A percentile compares a stretch with the other conserved stretches of the same genome.
Evolutionary conservation across 352 stramenopile species (phyloP).

Genomic region (Albugo laibachii): DNA sequence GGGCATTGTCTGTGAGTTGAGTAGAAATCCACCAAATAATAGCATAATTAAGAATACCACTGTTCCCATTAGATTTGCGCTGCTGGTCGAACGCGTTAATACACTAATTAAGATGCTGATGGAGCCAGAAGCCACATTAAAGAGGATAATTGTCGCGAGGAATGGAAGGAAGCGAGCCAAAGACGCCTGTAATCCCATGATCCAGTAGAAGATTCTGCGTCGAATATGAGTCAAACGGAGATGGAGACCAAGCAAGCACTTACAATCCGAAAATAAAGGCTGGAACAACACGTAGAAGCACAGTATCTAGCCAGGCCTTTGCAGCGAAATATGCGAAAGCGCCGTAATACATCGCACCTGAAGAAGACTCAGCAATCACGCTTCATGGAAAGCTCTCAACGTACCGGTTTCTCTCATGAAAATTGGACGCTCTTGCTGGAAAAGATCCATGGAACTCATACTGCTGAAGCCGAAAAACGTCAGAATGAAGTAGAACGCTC

Average conservation of each 20-base stretch:
- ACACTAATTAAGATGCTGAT: conserved; percentile 61
- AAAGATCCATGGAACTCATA: conserved; percentile 73
- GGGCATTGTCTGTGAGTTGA: conserved; percentile 69
- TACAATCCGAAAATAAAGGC: conserved; percentile 47
- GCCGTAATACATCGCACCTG: conserved; percentile 54
- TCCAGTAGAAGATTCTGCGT: conserved; percentile 63
- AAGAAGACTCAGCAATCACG: background rate
- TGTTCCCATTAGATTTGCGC: conserved; percentile 48
- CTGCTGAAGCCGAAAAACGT: conserved; percentile 74
- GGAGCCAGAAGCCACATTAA: conserved; percentile 54
- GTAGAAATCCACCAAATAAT: conserved; percentile 73
- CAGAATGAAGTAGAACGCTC: conserved; percentile 71
- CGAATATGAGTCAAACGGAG: background rate
- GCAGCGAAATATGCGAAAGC: conserved; percentile 63
- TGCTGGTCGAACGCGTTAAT: conserved; percentile 31
- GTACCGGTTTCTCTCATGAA: conserved; percentile 50
- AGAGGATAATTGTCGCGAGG: conserved; percentile 45
- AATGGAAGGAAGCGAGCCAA: conserved; percentile 43
- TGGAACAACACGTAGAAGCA: conserved; percentile 51
- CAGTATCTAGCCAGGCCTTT: conserved; percentile 50
- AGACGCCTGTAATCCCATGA: conserved; percentile 59
- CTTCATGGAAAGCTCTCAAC: background rate
- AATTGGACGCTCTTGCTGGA: conserved; percentile 49
- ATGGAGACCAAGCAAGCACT: background rate
- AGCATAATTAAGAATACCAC: conserved; percentile 67